Base-by-base conservation (phyloP, 352 stramenopile genomes). In the Elongisporangium senticosum region DNA sequence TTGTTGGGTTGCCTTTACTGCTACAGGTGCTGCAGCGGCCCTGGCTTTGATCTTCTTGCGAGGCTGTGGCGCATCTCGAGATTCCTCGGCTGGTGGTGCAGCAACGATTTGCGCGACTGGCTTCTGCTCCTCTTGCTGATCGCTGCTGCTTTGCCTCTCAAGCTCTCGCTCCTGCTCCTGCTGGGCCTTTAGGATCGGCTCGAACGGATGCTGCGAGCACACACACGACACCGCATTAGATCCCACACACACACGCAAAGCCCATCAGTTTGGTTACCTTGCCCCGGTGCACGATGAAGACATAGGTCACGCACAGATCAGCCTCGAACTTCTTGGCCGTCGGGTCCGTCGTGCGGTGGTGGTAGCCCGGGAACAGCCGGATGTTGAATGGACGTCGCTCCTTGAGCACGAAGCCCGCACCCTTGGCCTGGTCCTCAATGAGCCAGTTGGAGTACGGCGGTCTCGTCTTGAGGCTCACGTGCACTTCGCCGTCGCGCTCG, bases 361-460 rank as follows among this genome's bases (percentile, higher is more conserved):
- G 65, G 65, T 96, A 96, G 3, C 87, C 87, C 3, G 86, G 83
- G 49, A 93, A 96, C 19, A 84, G 58, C 0, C 65, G 58, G 20
- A 84, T 75, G 59, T 92, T 75, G 64, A 96, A 94, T 51, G 77
- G 78, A 21, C 77, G 71, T 11, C 86, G 70, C 54, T 86, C 74
- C 53, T 95, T 94, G 17, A 95, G 62, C 47, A 91, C 85, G 54
- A 96, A 87, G 5, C 79, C 85, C 1, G 68, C 72, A 2, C 56
- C 56, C 43, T 83, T 83, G 4, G 87, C 87, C 51, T 93, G 86
- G 40, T 96, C 82, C 51, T 96, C 87, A 37, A 96, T 75, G 48
- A 80, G 70, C 87, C 87, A 96, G 56, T 94, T 95, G 2, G 83
- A 93, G 61, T 96, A 96, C 39, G 87, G 87, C 19, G 86, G 86